Evolutionary conservation across 768 basidiomycete genomes (phyloP).

Genomic region (Lactarius evosmus): DNA sequence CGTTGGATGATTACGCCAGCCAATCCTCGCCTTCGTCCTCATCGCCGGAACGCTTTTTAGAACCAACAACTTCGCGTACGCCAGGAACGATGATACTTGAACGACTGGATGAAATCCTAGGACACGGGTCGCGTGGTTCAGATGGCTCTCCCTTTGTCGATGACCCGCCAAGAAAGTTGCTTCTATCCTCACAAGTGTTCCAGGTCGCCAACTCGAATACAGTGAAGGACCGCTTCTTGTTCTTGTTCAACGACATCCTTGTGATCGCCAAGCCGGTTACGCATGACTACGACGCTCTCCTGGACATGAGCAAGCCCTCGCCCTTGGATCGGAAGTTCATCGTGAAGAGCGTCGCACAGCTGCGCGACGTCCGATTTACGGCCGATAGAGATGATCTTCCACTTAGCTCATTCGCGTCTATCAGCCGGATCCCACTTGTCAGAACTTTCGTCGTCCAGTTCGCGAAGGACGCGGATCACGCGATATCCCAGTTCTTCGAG

Average conservation of each 20-base stretch:
- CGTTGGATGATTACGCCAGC: slow-evolving; percentile 65
- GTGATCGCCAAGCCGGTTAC: slow-evolving; percentile 89
- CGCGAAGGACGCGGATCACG: slow-evolving; percentile 71
- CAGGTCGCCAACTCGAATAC: slow-evolving; percentile 94
- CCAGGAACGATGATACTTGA: slow-evolving; percentile 58
- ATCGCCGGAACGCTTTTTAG: slow-evolving; percentile 62
- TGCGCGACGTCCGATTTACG: slow-evolving; percentile 64
- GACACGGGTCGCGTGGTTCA: slow-evolving; percentile 53
- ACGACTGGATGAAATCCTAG: slow-evolving; percentile 67
- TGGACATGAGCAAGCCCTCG: slow-evolving; percentile 55
- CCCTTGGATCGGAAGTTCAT: slow-evolving; percentile 71
- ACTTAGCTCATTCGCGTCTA: slow-evolving; percentile 40
- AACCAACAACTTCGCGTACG: slow-evolving; percentile 37
- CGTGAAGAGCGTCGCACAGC: slow-evolving; percentile 85
- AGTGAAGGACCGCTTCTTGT: slow-evolving; percentile 92
- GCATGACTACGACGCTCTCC: slow-evolving; percentile 59
- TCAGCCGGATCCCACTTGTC: slow-evolving; percentile 58
- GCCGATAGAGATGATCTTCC: slow-evolving; percentile 66
- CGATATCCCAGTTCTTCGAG: slow-evolving; percentile 66
- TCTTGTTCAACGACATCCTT: slow-evolving; percentile 95
- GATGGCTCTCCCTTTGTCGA: slow-evolving; percentile 66
- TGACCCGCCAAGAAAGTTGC: slow-evolving; percentile 80
- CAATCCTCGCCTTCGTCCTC: slow-evolving; percentile 70
- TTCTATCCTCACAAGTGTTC: slow-evolving; percentile 81
- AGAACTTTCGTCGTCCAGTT: slow-evolving; percentile 78